Evolutionary conservation across 352 stramenopile genomes (phyloP).

Genomic region (Pythium folliculosum): DNA sequence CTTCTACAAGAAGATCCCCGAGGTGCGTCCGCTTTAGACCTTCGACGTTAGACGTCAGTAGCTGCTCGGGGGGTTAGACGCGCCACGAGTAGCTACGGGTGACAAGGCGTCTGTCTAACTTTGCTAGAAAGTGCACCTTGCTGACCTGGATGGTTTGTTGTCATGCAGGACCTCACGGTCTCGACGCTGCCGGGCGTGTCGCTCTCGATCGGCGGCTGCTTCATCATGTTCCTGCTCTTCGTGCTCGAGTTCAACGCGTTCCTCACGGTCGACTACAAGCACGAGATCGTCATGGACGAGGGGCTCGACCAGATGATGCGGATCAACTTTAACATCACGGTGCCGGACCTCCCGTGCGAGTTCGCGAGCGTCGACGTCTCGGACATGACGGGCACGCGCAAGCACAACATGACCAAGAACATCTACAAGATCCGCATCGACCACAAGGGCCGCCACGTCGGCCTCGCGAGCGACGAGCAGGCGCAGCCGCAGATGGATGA

Average conservation of each 20-base stretch:
- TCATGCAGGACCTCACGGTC: conserved; percentile 78
- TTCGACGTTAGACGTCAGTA: too few relatives aligned
- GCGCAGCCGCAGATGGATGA: conserved; percentile 74
- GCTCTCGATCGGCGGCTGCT: conserved; percentile 77
- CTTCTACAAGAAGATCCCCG: conserved; percentile 92
- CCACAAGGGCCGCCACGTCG: conserved; percentile 82
- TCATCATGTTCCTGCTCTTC: conserved; percentile 91
- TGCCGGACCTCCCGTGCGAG: conserved; percentile 97
- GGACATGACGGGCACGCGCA: conserved; percentile 96
- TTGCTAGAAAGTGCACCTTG: conserved; percentile 13
- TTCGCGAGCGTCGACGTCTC: conserved; percentile 96
- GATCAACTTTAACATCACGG: conserved; percentile 99
- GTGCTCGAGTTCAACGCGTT: conserved; percentile 90
- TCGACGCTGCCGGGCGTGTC: conserved; percentile 84
- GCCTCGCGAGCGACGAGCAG: conserved; percentile 88
- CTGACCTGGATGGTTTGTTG: neutral
- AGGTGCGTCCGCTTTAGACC: conserved; percentile 41
- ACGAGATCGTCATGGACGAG: conserved; percentile 90
- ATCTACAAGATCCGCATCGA: conserved; percentile 96
- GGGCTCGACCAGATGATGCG: conserved; percentile 84
- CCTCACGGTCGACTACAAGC: conserved; percentile 84
- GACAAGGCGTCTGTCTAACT: neutral
- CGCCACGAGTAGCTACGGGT: neutral
- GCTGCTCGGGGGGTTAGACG: neutral
- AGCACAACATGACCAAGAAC: conserved; percentile 98